A percentile compares a stretch with the other conserved stretches of the same genome.
Conservation (phyloP, 176 grass and related monocot species). For the Elaeis guineensis region DNA sequence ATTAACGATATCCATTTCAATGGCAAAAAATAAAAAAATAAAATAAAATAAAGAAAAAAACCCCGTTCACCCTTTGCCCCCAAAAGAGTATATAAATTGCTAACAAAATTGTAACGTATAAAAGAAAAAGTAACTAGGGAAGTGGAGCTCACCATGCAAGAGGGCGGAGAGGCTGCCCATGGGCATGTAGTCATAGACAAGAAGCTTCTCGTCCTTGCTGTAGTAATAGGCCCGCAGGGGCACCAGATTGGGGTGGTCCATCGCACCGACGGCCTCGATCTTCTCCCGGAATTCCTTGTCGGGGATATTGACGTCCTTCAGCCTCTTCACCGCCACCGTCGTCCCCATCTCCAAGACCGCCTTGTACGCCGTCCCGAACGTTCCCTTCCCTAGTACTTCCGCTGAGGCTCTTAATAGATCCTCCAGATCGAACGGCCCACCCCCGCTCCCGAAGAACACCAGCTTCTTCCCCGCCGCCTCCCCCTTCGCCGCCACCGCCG, state of each 20-base stretch:
- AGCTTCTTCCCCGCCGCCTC: constrained; percentile 61
- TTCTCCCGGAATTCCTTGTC: constrained; percentile 86
- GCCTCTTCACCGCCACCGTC: constrained; percentile 78
- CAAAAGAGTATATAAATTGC: too few relatives aligned
- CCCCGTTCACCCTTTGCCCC: too few relatives aligned
- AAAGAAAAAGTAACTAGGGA: too few relatives aligned
- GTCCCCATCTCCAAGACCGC: constrained; percentile 83
- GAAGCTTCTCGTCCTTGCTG: constrained; percentile 95
- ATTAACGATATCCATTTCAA: too few relatives aligned
- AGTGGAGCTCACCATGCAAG: constrained; percentile 57
- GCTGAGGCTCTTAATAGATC: constrained; percentile 75
- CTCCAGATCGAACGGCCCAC: constrained; percentile 75
- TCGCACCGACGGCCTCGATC: constrained; percentile 63
- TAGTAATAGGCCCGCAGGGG: constrained; percentile 89
- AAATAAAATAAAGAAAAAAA: too few relatives aligned
- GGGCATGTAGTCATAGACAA: constrained; percentile 97
- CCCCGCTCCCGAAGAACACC: constrained; percentile 55
- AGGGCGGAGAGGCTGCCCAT: constrained; percentile 95
- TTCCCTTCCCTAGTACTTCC: constrained; percentile 88
- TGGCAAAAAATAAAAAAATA: too few relatives aligned
- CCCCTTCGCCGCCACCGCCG: background rate
- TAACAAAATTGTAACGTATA: too few relatives aligned
- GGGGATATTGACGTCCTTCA: constrained; percentile 86
- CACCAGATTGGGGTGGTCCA: constrained; percentile 85
- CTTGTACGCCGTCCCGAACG: constrained; percentile 99